phyloP scores from a whole-genome alignment of 805 yeast genomes.

The Cyberlindnera samutprakarnensis region DNA sequence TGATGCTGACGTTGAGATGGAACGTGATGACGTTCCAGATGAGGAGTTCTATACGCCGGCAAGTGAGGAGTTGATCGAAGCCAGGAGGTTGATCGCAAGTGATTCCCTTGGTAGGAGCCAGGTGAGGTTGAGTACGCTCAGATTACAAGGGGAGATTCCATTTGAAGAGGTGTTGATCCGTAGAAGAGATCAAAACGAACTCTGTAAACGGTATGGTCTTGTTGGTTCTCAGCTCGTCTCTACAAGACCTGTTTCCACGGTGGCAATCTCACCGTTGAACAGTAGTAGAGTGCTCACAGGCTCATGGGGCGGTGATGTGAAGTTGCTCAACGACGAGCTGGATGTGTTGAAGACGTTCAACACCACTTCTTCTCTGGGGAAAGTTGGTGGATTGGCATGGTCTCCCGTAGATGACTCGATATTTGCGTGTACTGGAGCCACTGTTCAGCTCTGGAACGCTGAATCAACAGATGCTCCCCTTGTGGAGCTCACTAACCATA shows the following conservation, averaged over 20 bases:
- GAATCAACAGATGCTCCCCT: constrained; percentile 3
- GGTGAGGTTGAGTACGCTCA: constrained; percentile 31
- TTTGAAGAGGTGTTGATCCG: constrained; percentile 35
- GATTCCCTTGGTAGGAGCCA: constrained; percentile 43
- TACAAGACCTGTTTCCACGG: constrained; percentile 59
- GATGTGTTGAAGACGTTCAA: constrained; percentile 17
- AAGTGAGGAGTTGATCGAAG: constrained; percentile 37
- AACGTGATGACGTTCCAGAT: constrained; percentile 41
- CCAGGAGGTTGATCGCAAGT: constrained; percentile 44
- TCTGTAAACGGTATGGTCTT: constrained; percentile 32
- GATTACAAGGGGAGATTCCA: constrained; percentile 25
- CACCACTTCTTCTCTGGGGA: constrained; percentile 40
- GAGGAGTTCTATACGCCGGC: constrained; percentile 89
- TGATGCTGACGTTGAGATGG: constrained; percentile 11
- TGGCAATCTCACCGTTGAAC: constrained; percentile 35
- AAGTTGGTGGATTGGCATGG: constrained; percentile 71
- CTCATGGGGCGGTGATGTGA: constrained; percentile 77
- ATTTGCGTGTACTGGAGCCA: constrained; percentile 19
- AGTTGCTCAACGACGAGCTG: constrained; percentile 36
- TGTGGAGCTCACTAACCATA: constrained; percentile 35
- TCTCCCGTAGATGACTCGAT: constrained; percentile 23
- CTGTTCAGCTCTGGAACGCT: constrained; percentile 10
- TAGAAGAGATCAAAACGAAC: constrained; percentile 35
- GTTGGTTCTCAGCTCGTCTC: constrained; percentile 67
- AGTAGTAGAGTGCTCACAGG: constrained; percentile 47